Evolutionary conservation across 208 protist genomes (phyloP), one percentile per base, ranked within the genome.

Genomic region (Trypanosoma mega): DNA sequence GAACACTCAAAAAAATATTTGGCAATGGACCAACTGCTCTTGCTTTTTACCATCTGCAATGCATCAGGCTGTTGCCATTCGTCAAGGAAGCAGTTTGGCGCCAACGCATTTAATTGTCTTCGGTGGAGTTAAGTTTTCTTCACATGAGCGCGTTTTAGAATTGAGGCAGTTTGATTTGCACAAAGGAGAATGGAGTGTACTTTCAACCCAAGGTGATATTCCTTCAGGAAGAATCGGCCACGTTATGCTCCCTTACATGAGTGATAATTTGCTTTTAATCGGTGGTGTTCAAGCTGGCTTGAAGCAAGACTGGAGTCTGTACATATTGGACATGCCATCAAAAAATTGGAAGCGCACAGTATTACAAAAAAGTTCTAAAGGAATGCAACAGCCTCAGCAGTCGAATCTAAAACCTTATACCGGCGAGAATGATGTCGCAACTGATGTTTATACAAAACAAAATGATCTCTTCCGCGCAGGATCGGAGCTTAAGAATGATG

Each of bases 111-210:
- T 61, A 44, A 29, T 48, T 61, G 37, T 61, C 30, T 51, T 61
- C 39, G 55, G 55, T 31, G 37, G 55, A 8, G 30, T 61, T 41
- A 34, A 59, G 23, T 61, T 50, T 51, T 61, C 43, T 12, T 39
- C 29, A n/a, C 11, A 50, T 23, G 43, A 51, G 3, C 11, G 24
- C n/a, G 12, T 61, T 41, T 24, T 23, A 14, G 43, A 39, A 50
- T 41, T 61, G 48, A 48, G 23, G 14, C 30, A 61, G 14, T 61
- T 61, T 50, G 16, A 61, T 50, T 61, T 61, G 7, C 23, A 51
- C 33, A 41, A 41, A 23, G 55, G 55, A 9, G 33, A 24, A 20
- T 61, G 37, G 37, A 29, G 20, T 26, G 7, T 51, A 51, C 2
- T 61, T n/a, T 29, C 24, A 24, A 1, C 41, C 43, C 39, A 48